Evolutionary conservation across 2,329 filamentous ascomycete genomes (phyloP), one percentile per base, ranked within the genome.

Genomic region (Talaromyces rugulosus): DNA sequence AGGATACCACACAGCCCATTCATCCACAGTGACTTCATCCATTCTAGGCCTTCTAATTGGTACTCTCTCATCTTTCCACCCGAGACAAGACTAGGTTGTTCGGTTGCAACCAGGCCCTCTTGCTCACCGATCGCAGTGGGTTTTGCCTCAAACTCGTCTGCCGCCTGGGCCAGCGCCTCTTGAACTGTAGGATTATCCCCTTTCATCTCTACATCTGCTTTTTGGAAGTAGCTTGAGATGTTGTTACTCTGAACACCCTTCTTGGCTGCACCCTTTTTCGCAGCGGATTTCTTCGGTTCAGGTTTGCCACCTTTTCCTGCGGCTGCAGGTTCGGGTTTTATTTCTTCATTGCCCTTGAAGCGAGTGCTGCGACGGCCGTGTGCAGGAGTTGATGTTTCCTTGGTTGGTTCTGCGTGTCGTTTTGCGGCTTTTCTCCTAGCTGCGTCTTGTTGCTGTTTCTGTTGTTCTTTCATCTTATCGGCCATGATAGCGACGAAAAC

Each of bases 11-110:
- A 96, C 74, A 97, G 85, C 11, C 93, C 93, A 70, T 96, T 95
- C 81, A 96, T 92, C 69, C 90, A 96, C 3, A 89, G 73, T 0
- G 85, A 87, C 34, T 86, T 85, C 81, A 99, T 88, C 95, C 95
- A 99, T 0, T 96, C 96, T 0, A 99, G 76, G 0, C 95, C 95
- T 72, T 98, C 94, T 0, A 99, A 79, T 69, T 99, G 95, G 71
- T 99, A 99, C 65, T 91, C 89, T 18, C 93, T 84, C 94, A 99
- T 98, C 4, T 88, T 89, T 1, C 95, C 95, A 5, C 92, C 92
- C 0, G 89, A 87, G 68, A 99, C 87, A 62, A 92, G 87, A 65
- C 89, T 87, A 0, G 95, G 95, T 72, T 99, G 95, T 64, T 89
- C 83, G 0, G 93, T 94, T 73, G 96, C 91, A 61, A 87, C 83